phyloP scores from a whole-genome alignment of 1,139 yeast species.

The Saccharomyces hybrid region DNA sequence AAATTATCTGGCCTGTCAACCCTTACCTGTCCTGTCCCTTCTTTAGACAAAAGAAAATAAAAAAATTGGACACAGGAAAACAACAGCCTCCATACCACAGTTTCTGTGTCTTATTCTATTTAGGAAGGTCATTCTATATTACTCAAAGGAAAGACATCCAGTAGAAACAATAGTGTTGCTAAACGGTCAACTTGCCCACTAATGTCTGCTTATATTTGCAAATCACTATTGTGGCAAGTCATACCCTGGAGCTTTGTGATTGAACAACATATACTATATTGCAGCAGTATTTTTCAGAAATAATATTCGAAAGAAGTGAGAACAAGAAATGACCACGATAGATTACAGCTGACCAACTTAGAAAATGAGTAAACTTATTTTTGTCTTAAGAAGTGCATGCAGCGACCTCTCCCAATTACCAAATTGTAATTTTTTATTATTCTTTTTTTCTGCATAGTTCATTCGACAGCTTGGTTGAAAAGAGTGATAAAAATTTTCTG shows the following conservation, averaged over 20 bases:
- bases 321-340: too few species aligned
- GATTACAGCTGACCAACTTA: too few species aligned
- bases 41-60: neutral
- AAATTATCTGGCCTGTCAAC: neutral
- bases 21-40: neutral
- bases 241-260: too few species aligned
- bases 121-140: neutral
- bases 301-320: too few species aligned
- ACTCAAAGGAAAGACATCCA: neutral
- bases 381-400: neutral
- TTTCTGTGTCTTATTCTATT: neutral
- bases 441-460: neutral
- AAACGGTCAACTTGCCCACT: neutral
- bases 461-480: neutral
- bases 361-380: too few species aligned
- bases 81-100: neutral
- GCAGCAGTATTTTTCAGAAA: too few species aligned
- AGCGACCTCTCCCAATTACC: neutral
- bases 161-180: neutral
- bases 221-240: neutral
- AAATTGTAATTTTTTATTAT: neutral
- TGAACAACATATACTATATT: too few species aligned
- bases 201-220: neutral
- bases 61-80: neutral
- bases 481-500: neutral